Evolutionary conservation across 179 eudicot genomes (phyloP).

Genomic region (Heliamphora pulchella): DNA sequence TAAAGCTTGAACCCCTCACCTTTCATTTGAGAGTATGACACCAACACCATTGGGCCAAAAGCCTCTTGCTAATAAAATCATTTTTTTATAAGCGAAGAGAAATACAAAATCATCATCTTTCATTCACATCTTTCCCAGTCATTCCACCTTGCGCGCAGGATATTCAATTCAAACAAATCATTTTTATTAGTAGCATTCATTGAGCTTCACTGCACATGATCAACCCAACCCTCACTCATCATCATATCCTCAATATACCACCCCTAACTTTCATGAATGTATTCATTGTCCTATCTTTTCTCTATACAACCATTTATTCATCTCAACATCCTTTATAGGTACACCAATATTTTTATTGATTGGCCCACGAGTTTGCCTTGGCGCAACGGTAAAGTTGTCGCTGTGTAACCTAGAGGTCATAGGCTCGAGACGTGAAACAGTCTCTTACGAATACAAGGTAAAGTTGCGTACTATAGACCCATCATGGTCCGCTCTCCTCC

Average conservation of each 20-base stretch:
- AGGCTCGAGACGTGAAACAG: too few relatives aligned
- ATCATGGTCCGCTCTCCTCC: too few relatives aligned
- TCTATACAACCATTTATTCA: not conserved
- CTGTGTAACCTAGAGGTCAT: too few relatives aligned
- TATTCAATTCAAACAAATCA: not conserved
- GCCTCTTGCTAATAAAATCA: too few relatives aligned
- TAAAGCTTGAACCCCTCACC: too few relatives aligned
- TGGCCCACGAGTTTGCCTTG: too few relatives aligned
- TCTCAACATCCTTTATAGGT: not conserved
- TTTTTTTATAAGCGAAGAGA: too few relatives aligned
- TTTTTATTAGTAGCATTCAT: not conserved
- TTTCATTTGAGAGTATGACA: too few relatives aligned
- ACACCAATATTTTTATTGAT: not conserved
- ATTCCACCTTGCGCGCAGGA: not conserved
- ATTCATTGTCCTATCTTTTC: not conserved
- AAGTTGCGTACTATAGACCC: too few relatives aligned
- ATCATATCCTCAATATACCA: not conserved
- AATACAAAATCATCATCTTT: not conserved
- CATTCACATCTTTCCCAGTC: not conserved
- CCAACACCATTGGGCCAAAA: too few relatives aligned
- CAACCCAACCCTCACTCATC: not conserved
- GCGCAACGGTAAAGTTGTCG: too few relatives aligned
- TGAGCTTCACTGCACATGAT: conserved; percentile 3
- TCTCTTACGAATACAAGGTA: too few relatives aligned
- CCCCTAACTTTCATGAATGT: not conserved